Evolutionary conservation across 208 protist genomes (phyloP).

Genomic region (Acanthamoeba sp.): DNA sequence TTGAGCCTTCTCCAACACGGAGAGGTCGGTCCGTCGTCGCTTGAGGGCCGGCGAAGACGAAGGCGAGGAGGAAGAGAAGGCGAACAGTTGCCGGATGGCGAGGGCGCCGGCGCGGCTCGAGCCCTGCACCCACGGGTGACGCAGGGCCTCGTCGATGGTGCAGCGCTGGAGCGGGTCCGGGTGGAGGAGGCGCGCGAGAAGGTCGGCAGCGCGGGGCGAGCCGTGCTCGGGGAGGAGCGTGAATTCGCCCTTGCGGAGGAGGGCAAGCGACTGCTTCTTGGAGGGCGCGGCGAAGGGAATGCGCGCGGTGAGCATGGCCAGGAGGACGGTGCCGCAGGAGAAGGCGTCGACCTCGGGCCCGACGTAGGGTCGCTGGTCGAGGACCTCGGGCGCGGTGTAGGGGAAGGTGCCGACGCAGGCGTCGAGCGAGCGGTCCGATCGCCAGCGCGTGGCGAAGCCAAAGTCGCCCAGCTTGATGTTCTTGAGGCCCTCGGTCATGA

Average conservation of each 20-base stretch:
- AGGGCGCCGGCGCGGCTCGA: conserved; percentile 20
- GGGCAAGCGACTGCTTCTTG: not conserved
- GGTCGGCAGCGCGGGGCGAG: not conserved
- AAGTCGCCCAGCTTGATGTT: conserved; percentile 47
- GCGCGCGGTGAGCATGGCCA: conserved; percentile 37
- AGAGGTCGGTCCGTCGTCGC: conserved; percentile 7
- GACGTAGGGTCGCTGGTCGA: conserved; percentile 52
- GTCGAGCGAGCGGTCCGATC: not conserved
- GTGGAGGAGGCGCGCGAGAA: conserved; percentile 10
- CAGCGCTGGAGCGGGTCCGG: conserved; percentile 16
- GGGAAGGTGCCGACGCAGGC: conserved; percentile 53
- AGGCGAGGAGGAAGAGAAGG: not conserved
- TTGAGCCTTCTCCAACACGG: not conserved
- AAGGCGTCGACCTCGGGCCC: conserved; percentile 59
- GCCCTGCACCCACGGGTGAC: conserved; percentile 5
- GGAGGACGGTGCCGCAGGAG: conserved; percentile 46
- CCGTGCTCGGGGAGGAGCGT: not conserved
- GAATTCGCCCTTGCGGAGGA: conserved; percentile 13
- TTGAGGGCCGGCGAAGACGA: conserved; percentile 16
- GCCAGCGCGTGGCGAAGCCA: conserved; percentile 40
- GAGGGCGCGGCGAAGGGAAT: conserved; percentile 47
- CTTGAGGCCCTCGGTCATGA: conserved; percentile 1
- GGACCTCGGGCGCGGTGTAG: conserved; percentile 65
- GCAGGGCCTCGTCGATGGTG: conserved; percentile 54
- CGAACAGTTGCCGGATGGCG: not conserved